Base-by-base conservation (phyloP, 331 rosid species). In the Dryas integrifolia region DNA sequence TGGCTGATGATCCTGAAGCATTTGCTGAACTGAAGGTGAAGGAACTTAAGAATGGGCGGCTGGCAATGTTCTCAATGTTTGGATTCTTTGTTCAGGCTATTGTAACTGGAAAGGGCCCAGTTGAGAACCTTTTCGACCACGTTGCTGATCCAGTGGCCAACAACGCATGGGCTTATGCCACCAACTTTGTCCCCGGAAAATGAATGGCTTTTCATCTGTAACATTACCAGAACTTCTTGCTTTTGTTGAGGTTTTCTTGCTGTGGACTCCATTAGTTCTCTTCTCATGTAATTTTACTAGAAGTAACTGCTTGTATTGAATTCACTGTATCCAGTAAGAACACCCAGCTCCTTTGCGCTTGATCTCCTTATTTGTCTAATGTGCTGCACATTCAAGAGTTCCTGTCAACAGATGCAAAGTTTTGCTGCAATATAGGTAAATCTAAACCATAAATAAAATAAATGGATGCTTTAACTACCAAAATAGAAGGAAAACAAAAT, bases 41-140 rank as follows among this genome's bases (percentile, higher is more conserved):
- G 88, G 96, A 88, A 68, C 69, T 91, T 60, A 91, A 91, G 96
- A 91, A 91, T 4, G 95, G 97, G 9, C 68, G 97, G 30, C 72
- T 93, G 82, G 97, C 97, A 4, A 93, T 90, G 97, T 77, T 79
- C 83, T 93, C 98, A 65, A 85, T 87, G 98, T 93, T 91, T 13
- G 97, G 97, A 6, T 93, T 86, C 91, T 89, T 89, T 67, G 98
- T 93, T 72, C 97, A 93, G 82, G 96, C 98, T 47, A 93, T 91
- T 60, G 94, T 93, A 5, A 93, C 97, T 0, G 97, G 96, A 49
- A 92, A 92, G 71, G 98, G 98, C 5, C 98, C 97, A 0, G 58
- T 90, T 51, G 97, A 90, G 87, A 91, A 91, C 85, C 96, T 91
- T 12, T 82, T 0, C 4, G 97, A 91, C 89, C 97, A 91, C 41